These are phyloP conservation scores for Cystobasidiopsis lactophilus DNA, from an alignment of 768 basidiomycete species.

Conservation along the genomic window DNA sequence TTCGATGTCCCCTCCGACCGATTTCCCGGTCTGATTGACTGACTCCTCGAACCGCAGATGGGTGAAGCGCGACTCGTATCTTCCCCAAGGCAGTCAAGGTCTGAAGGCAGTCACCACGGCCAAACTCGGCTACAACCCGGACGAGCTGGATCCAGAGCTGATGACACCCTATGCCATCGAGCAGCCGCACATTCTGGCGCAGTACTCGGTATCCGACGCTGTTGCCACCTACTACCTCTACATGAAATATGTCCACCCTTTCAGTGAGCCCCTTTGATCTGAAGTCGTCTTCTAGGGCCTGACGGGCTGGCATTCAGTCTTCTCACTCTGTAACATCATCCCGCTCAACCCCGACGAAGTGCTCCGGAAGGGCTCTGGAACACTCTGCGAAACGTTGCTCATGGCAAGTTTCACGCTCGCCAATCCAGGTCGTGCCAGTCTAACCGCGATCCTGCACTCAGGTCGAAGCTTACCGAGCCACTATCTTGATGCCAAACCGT, in stretches of 20 bases:
- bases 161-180: conserved; percentile 99
- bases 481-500: conserved; percentile 92
- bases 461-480: conserved; percentile 84
- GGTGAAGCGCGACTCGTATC: conserved; percentile 97
- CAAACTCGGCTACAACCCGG: conserved; percentile 88
- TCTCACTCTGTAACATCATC: conserved; percentile 97
- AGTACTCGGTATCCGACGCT: conserved; percentile 98
- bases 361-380: conserved; percentile 81
- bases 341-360: conserved; percentile 93
- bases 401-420: conserved; percentile 44
- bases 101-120: conserved; percentile 91
- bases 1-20: neutral
- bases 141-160: conserved; percentile 88
- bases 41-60: too few relatives aligned
- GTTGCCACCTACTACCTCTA: conserved; percentile 99
- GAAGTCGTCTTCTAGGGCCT: neutral
- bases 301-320: conserved; percentile 33
- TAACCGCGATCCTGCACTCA: conserved; percentile 21
- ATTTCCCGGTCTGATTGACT: too few relatives aligned
- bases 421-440: neutral
- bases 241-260: conserved; percentile 99
- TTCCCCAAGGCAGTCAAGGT: conserved; percentile 95
- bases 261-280: conserved; percentile 25
- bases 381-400: conserved; percentile 84
- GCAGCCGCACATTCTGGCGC: conserved; percentile 77